phyloP scores from a whole-genome alignment of 2,329 filamentous ascomycete species.

The Xylariaceae sp. region DNA sequence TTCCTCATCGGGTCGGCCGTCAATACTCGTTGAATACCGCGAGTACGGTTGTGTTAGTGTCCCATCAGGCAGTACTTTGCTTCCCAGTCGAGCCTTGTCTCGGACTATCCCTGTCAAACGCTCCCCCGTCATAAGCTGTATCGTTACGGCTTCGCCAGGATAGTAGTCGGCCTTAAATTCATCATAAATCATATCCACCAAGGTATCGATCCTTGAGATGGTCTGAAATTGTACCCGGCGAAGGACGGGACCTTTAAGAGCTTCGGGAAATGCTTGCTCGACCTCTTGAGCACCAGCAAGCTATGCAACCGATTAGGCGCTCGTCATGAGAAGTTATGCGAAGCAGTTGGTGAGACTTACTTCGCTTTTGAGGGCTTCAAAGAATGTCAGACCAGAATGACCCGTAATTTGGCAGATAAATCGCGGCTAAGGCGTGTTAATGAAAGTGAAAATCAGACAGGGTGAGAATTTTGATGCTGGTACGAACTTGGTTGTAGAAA shows the following conservation, averaged over 20 bases:
- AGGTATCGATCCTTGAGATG: slow-evolving; percentile 84
- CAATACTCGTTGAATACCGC: slow-evolving; percentile 79
- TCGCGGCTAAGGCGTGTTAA: slow-evolving; percentile 62
- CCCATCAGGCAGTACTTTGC: slow-evolving; percentile 68
- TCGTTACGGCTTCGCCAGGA: slow-evolving; percentile 82
- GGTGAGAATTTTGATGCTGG: background rate
- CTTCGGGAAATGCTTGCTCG: slow-evolving; percentile 88
- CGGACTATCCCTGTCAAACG: slow-evolving; percentile 76
- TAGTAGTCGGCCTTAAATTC: slow-evolving; percentile 92
- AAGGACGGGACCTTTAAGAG: slow-evolving; percentile 87
- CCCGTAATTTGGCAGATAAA: slow-evolving; percentile 98
- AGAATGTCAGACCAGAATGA: slow-evolving; percentile 88
- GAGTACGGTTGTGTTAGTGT: slow-evolving; percentile 73
- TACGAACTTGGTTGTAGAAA: slow-evolving; percentile 84
- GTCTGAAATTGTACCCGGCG: slow-evolving; percentile 91
- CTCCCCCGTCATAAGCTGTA: slow-evolving; percentile 72
- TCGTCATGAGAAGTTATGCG: background rate
- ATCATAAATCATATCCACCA: slow-evolving; percentile 71
- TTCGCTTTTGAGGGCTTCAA: slow-evolving; percentile 90
- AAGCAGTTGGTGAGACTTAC: slow-evolving; percentile 56
- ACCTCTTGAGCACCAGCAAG: slow-evolving; percentile 84
- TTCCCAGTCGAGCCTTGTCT: slow-evolving; percentile 81
- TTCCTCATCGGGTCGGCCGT: slow-evolving; percentile 71
- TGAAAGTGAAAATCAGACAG: background rate
- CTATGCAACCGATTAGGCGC: slow-evolving; percentile 49